phyloP scores from a whole-genome alignment of 1,139 yeast species.

The Pichia sp. region DNA sequence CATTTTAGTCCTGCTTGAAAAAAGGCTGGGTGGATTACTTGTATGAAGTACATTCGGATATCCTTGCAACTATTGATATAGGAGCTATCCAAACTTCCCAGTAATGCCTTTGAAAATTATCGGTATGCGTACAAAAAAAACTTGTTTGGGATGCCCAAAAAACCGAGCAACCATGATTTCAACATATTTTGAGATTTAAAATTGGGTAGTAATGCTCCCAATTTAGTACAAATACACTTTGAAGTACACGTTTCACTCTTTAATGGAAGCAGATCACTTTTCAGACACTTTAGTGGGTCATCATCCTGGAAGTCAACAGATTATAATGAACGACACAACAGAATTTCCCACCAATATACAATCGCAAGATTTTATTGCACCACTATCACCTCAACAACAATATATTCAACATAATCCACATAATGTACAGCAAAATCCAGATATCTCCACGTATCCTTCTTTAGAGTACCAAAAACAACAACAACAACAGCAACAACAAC shows the following conservation, averaged over 20 bases:
- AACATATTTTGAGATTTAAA: neutral
- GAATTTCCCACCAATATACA: neutral
- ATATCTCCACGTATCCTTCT: neutral
- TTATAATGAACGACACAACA: neutral
- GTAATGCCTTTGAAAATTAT: neutral
- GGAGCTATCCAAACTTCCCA: no score
- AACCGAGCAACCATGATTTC: neutral
- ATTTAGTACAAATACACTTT: neutral
- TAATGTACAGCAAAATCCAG: neutral
- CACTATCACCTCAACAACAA: neutral
- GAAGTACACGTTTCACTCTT: neutral
- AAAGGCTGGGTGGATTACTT: no score
- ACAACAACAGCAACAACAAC: conserved; percentile 14
- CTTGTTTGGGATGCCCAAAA: neutral
- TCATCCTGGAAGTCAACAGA: neutral
- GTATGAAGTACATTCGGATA: no score
- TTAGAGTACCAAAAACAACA: conserved; percentile 11
- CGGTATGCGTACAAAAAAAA: neutral
- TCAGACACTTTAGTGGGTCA: neutral
- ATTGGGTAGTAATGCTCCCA: neutral
- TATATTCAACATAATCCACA: neutral
- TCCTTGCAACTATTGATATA: no score
- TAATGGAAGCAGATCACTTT: neutral
- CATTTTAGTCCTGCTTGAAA: neutral
- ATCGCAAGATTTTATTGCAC: neutral